Evolutionary conservation across 768 basidiomycete species (phyloP).

Genomic region (Hygrocybe coccinea): DNA sequence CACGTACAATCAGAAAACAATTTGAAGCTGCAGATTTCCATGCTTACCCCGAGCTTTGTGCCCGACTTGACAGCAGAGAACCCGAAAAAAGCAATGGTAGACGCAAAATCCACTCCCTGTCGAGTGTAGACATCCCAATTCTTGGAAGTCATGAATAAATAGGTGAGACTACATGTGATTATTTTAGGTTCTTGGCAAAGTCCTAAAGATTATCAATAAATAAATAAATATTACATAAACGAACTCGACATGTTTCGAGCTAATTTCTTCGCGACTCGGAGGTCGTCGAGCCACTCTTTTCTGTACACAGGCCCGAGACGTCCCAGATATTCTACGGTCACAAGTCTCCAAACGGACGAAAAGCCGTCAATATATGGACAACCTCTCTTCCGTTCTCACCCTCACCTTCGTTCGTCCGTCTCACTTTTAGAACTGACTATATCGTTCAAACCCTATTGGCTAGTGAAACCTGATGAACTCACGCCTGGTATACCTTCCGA

Average conservation of each 20-base stretch:
- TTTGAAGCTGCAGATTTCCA: background rate
- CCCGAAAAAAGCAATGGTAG: conserved; percentile 54
- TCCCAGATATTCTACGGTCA: background rate
- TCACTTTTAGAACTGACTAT: background rate
- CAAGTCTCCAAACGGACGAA: background rate
- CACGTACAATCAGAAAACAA: conserved; percentile 5
- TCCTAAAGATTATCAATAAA: too few relatives aligned
- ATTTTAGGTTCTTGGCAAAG: too few relatives aligned
- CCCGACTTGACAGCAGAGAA: conserved; percentile 64
- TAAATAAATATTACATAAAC: too few relatives aligned
- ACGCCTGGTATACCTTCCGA: conserved; percentile 74
- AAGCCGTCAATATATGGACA: conserved; percentile 63
- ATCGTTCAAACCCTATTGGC: background rate
- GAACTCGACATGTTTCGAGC: too few relatives aligned
- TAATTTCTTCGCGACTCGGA: too few relatives aligned
- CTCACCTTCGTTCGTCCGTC: conserved; percentile 60
- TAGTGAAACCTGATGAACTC: conserved; percentile 60
- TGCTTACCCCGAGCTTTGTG: conserved; percentile 64
- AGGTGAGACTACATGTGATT: too few relatives aligned
- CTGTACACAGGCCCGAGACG: background rate
- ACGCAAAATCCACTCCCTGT: conserved; percentile 63
- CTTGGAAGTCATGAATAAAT: conserved; percentile 29
- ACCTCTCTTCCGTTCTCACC: conserved; percentile 71
- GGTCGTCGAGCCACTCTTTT: background rate
- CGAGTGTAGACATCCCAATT: conserved; percentile 51